Conservation (phyloP, 2,329 filamentous ascomycete species). For the Tolypocladium endophyticum region DNA sequence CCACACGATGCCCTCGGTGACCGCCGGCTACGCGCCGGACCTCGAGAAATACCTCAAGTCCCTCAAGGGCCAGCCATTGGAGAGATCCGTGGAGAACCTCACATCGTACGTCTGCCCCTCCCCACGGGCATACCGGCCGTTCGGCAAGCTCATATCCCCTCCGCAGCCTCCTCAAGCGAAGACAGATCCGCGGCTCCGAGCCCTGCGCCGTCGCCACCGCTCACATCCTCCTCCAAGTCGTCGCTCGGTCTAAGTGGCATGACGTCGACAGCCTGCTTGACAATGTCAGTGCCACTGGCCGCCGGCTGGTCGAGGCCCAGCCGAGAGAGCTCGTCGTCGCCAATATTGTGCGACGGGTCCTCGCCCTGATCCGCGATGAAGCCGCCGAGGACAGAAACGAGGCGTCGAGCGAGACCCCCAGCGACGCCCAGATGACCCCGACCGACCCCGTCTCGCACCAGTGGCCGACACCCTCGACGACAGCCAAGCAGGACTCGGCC, state of each 20-base stretch:
- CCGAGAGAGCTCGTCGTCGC: slow-evolving; percentile 86
- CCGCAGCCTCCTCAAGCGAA: slow-evolving; percentile 70
- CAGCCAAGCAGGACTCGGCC: slow-evolving; percentile 22
- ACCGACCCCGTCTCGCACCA: slow-evolving; percentile 27
- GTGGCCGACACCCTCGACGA: slow-evolving; percentile 18
- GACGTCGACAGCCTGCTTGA: slow-evolving; percentile 71
- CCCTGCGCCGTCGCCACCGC: slow-evolving; percentile 87
- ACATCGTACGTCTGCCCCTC: slow-evolving; percentile 53
- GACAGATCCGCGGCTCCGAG: slow-evolving; percentile 81
- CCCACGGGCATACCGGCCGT: not conserved
- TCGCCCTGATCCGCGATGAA: slow-evolving; percentile 87
- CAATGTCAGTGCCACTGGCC: slow-evolving; percentile 69
- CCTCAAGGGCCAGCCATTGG: slow-evolving; percentile 63
- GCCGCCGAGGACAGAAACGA: slow-evolving; percentile 71
- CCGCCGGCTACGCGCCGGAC: slow-evolving; percentile 48
- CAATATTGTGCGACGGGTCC: slow-evolving; percentile 83
- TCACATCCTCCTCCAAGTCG: slow-evolving; percentile 76
- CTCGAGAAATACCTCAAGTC: slow-evolving; percentile 71
- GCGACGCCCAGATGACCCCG: slow-evolving; percentile 30
- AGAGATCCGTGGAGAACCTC: slow-evolving; percentile 73
- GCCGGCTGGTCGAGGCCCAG: slow-evolving; percentile 69
- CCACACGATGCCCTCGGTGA: slow-evolving; percentile 22
- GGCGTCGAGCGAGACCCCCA: slow-evolving; percentile 46
- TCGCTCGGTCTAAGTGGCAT: slow-evolving; percentile 68
- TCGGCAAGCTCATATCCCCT: not conserved